These are phyloP conservation scores for Penicillium sp. DNA, from an alignment of 2,329 filamentous ascomycete genomes.

Conservation along the genomic window DNA sequence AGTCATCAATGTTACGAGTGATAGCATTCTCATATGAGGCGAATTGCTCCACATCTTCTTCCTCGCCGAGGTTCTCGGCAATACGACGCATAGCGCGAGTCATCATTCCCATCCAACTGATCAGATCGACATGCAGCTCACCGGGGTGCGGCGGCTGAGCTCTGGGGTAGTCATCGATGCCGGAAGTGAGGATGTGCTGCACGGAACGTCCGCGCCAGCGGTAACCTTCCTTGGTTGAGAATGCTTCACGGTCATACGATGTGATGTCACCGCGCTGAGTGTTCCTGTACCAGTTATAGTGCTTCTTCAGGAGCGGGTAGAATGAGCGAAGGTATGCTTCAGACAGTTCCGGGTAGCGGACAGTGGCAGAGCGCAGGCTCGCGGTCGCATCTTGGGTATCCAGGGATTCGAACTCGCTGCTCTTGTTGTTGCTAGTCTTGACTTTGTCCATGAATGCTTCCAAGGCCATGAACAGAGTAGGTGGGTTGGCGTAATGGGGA, in stretches of 20 bases:
- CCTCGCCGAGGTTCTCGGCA: constrained; percentile 69
- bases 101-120: constrained; percentile 98
- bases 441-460: constrained; percentile 81
- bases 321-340: constrained; percentile 70
- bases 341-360: constrained; percentile 66
- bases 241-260: constrained; percentile 84
- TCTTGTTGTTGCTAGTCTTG: constrained; percentile 47
- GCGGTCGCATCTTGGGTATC: constrained; percentile 34
- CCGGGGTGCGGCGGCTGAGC: constrained; percentile 90
- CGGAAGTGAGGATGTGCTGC: constrained; percentile 84
- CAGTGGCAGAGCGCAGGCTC: constrained; percentile 60
- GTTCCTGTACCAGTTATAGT: constrained; percentile 92
- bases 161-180: constrained; percentile 93
- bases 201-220: constrained; percentile 89
- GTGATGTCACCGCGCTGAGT: constrained; percentile 90
- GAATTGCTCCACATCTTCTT: constrained; percentile 73
- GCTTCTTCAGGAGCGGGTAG: constrained; percentile 82
- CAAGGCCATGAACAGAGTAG: constrained; percentile 86
- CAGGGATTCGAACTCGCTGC: constrained; percentile 24
- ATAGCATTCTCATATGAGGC: constrained; percentile 72
- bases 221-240: constrained; percentile 87
- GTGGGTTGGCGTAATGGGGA: constrained; percentile 95
- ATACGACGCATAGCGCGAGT: constrained; percentile 79
- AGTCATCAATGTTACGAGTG: constrained; percentile 78
- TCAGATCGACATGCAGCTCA: constrained; percentile 90